Conservation (phyloP, 2,329 filamentous ascomycete species). For the Neopestalotiopsis clavispora region DNA sequence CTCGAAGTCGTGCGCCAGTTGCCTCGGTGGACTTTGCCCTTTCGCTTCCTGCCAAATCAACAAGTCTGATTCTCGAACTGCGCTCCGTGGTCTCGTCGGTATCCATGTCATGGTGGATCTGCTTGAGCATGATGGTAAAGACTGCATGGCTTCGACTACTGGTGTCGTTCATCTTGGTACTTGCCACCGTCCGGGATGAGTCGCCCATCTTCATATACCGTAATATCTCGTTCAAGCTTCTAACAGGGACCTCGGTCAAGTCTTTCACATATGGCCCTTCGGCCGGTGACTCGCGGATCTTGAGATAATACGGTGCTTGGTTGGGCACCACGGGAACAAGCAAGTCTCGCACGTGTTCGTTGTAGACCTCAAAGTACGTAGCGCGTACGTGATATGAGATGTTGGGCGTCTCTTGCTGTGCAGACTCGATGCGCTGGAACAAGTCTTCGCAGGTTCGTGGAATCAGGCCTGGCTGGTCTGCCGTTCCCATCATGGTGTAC, state of each 20-base stretch:
- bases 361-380: conserved; percentile 99
- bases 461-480: conserved; percentile 87
- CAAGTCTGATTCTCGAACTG: conserved; percentile 89
- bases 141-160: conserved; percentile 95
- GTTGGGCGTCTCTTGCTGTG: conserved; percentile 79
- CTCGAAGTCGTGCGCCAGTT: conserved; percentile 85
- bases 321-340: conserved; percentile 74
- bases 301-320: conserved; percentile 87
- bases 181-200: conserved; percentile 83
- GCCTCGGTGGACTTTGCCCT: conserved; percentile 95
- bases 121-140: conserved; percentile 97
- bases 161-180: conserved; percentile 99
- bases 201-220: conserved; percentile 92
- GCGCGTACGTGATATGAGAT: conserved; percentile 97
- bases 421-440: conserved; percentile 87
- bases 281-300: conserved; percentile 92
- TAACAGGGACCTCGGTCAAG: conserved; percentile 89
- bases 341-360: conserved; percentile 95
- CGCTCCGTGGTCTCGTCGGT: conserved; percentile 98
- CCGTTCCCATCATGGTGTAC: conserved; percentile 95
- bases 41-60: conserved; percentile 94
- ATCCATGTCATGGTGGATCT: conserved; percentile 95
- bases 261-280: conserved; percentile 98
- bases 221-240: conserved; percentile 84
- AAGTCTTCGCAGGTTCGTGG: conserved; percentile 94